phyloP scores from a whole-genome alignment of 2,329 filamentous ascomycete species.

The Cordyceps farinosa region DNA sequence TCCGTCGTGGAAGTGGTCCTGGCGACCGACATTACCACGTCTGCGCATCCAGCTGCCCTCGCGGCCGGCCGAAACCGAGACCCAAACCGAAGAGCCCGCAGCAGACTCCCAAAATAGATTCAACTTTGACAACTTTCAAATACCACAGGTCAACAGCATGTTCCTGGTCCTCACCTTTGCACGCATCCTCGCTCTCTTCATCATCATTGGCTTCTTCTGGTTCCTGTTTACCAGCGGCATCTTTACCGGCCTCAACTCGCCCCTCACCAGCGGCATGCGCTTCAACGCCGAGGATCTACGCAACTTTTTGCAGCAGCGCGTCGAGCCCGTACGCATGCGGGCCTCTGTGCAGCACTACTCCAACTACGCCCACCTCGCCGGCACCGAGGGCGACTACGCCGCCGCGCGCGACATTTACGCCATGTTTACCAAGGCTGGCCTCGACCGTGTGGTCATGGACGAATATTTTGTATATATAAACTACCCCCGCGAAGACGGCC shows the following conservation, averaged over 20 bases:
- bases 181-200: constrained; percentile 68
- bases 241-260: constrained; percentile 62
- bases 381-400: constrained; percentile 88
- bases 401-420: constrained; percentile 80
- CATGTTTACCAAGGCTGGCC: constrained; percentile 65
- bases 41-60: constrained; percentile 48
- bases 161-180: constrained; percentile 61
- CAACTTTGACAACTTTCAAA: constrained; percentile 17
- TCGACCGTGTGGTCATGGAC: constrained; percentile 74
- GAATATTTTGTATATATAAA: constrained; percentile 89
- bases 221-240: constrained; percentile 82
- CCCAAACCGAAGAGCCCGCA: background rate
- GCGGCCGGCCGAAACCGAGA: constrained; percentile 25
- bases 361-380: constrained; percentile 82
- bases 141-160: constrained; percentile 41
- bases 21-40: constrained; percentile 52
- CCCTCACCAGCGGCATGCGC: constrained; percentile 60
- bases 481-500: constrained; percentile 74
- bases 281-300: constrained; percentile 84
- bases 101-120: background rate
- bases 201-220: constrained; percentile 77
- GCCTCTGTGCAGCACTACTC: constrained; percentile 75
- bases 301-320: constrained; percentile 66
- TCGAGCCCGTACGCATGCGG: constrained; percentile 67
- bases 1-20: constrained; percentile 53